Evolutionary conservation across 2,329 filamentous ascomycete species (phyloP).

Genomic region (Sphaceloma murrayae): DNA sequence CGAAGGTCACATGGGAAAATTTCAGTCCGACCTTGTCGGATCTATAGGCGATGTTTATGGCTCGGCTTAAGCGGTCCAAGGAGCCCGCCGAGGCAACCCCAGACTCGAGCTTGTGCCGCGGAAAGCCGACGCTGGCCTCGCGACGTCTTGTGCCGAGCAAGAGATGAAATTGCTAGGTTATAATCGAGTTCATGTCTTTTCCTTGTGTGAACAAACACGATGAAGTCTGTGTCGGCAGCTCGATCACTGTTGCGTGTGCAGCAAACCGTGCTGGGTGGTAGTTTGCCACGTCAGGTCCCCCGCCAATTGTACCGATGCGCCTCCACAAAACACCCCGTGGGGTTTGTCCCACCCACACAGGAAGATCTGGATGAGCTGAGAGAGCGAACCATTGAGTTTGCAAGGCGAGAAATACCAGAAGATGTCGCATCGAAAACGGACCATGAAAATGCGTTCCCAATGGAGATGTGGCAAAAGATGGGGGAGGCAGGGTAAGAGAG

Average conservation of each 20-base stretch:
- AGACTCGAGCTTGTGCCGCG: neutral
- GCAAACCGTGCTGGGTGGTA: constrained; percentile 5
- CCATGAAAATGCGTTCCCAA: constrained; percentile 75
- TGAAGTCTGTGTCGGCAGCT: constrained; percentile 9
- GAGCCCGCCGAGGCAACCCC: constrained; percentile 2
- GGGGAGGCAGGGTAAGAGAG: constrained; percentile 69
- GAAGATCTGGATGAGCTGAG: constrained; percentile 72
- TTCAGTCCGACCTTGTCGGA: neutral
- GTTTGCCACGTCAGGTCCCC: neutral
- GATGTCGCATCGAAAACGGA: constrained; percentile 78
- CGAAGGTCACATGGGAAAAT: neutral
- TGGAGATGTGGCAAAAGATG: constrained; percentile 86
- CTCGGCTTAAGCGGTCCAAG: constrained; percentile 14
- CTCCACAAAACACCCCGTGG: constrained; percentile 60
- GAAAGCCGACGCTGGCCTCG: constrained; percentile 10
- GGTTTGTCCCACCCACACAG: constrained; percentile 58
- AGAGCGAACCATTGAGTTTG: constrained; percentile 80
- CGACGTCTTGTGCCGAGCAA: constrained; percentile 5
- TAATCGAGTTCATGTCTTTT: neutral
- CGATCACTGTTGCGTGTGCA: neutral
- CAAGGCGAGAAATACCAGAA: constrained; percentile 71
- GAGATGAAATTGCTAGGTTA: no score
- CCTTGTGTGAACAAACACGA: no score
- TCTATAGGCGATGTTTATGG: constrained; percentile 13
- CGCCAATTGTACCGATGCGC: constrained; percentile 32